phyloP scores from a whole-genome alignment of 2,329 filamentous ascomycete genomes.

The Scolecobasidium constrictum region DNA sequence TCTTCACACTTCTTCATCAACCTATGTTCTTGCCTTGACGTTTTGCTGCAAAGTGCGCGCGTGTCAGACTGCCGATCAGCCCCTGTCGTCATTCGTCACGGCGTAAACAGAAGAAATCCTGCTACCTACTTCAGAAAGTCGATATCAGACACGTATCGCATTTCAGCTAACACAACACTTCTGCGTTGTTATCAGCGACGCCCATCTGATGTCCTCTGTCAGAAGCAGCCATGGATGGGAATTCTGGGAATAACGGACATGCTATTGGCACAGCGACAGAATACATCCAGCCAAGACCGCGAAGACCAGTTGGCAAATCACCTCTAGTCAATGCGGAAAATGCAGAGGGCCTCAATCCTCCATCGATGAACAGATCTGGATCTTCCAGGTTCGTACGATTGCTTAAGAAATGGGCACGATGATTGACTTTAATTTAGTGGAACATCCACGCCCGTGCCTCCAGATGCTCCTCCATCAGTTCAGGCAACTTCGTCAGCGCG shows the following conservation, averaged over 20 bases:
- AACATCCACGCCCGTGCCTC: slow-evolving; percentile 69
- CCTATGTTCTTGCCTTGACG: too few relatives aligned
- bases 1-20: too few relatives aligned
- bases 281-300: background rate
- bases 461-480: slow-evolving; percentile 86
- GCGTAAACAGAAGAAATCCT: background rate
- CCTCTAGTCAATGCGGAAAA: background rate
- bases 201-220: too few relatives aligned
- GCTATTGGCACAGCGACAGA: background rate
- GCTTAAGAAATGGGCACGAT: too few relatives aligned
- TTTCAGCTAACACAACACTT: too few relatives aligned
- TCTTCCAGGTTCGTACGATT: too few relatives aligned
- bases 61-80: background rate
- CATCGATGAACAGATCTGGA: background rate
- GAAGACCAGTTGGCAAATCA: background rate
- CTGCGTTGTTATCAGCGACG: too few relatives aligned
- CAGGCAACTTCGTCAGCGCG: slow-evolving; percentile 77
- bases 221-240: too few relatives aligned
- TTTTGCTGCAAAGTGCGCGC: too few relatives aligned
- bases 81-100: background rate
- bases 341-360: background rate
- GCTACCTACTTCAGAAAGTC: background rate
- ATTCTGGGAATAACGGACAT: too few relatives aligned
- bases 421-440: too few relatives aligned
- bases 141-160: too few relatives aligned